Base-by-base conservation (phyloP, 2,329 filamentous ascomycete species). In the Tolypocladium capitatum region DNA sequence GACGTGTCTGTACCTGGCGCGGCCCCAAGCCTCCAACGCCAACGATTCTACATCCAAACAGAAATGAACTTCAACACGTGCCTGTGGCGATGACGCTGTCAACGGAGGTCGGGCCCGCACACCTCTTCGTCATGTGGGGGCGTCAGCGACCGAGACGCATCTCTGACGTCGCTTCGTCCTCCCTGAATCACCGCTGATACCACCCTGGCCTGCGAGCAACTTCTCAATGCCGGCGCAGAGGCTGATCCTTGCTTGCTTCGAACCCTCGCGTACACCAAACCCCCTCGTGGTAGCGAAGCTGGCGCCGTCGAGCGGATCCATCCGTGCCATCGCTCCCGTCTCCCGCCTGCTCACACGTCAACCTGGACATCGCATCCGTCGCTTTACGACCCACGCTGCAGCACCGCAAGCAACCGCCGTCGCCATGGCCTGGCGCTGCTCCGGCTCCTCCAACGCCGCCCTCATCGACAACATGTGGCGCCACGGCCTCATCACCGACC, bases 351-450 rank as follows among this genome's bases (percentile, higher is more conserved):
- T 41, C 38, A n/a, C 38, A 6, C 38, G 10, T n/a, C n/a, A n/a
- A 28, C 8, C 27, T 28, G 16, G 16, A 11, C 16, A 10, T 4
- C 24, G 1, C 24, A 41, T 8, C 24, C 14, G 16, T 3, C 4
- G 2, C 8, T 41, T 28, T 38, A 21, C 21, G 44, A 43, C 14
- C 27, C 43, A 30, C 43, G 49, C 31, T 46, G 48, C 11, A 13
- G 31, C 33, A 2, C 32, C 46, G 45, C 45, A 46, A 7, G 16
- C 45, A 21, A 8, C n/a, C n/a, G n/a, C 20, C 45, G 18, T 63
- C 56, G 64, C 50, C 50, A 97, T 98, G 92, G 90, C 91, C 50
- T 98, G 92, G 92, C 79, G 80, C 55, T 88, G 85, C 64, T 85
- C 83, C 7, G 91, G 88, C 51, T 68, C 68, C 5, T 79, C 80